phyloP scores from a whole-genome alignment of 139 green algal genomes.

The Coelastrella sp. region DNA sequence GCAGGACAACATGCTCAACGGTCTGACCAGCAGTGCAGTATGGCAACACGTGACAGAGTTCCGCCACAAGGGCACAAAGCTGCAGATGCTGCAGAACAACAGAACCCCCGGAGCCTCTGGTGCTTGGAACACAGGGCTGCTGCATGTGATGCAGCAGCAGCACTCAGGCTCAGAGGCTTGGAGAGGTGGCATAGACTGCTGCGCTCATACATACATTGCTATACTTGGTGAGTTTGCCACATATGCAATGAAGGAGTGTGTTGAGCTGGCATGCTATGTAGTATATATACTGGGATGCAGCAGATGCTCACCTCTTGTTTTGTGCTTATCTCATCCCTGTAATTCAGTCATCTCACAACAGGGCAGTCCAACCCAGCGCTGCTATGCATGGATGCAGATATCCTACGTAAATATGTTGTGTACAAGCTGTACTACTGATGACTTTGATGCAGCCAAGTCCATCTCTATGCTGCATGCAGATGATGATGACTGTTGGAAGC shows the following conservation, averaged over 20 bases:
- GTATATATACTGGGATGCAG: too few species aligned
- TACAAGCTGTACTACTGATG: too few species aligned
- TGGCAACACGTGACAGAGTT: not conserved
- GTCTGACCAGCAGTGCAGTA: not conserved
- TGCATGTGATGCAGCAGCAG: not conserved
- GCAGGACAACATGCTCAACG: not conserved
- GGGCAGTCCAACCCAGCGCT: too few species aligned
- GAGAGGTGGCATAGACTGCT: not conserved
- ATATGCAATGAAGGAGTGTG: not conserved
- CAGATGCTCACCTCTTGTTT: too few species aligned
- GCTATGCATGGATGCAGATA: too few species aligned
- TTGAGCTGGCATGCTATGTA: too few species aligned
- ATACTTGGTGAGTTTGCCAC: conserved; percentile 24
- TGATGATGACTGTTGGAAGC: conserved; percentile 44
- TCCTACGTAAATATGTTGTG: too few species aligned
- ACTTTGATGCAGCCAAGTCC: too few species aligned
- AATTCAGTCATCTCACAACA: too few species aligned
- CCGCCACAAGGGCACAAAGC: not conserved
- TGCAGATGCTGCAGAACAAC: conserved; percentile 23
- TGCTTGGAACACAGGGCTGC: conserved; percentile 42
- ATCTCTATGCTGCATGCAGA: too few species aligned
- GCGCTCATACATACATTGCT: conserved; percentile 6
- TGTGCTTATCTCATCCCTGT: too few species aligned
- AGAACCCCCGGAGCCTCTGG: conserved; percentile 25
- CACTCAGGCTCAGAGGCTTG: too few species aligned